These are phyloP conservation scores for Zostera marina DNA, from an alignment of 116 monocot species.

Conservation along the genomic window DNA sequence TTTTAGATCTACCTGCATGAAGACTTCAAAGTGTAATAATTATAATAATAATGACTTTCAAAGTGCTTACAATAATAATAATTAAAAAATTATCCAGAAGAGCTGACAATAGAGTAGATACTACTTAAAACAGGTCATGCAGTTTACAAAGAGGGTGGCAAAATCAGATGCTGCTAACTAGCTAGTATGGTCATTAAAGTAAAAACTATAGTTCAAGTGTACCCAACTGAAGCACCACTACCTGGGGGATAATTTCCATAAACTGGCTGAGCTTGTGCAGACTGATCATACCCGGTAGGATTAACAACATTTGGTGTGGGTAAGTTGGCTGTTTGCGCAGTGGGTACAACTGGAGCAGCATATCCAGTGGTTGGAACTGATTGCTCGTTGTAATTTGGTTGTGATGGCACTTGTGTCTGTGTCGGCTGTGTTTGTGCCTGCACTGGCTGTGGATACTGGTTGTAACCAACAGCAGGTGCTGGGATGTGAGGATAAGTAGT, in stretches of 20 bases:
- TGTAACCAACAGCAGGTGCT: conserved; percentile 22
- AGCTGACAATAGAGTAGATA: too few species aligned
- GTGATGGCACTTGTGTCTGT: neutral
- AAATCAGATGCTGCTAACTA: too few species aligned
- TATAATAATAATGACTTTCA: too few species aligned
- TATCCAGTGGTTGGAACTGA: conserved; percentile 9
- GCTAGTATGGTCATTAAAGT: too few species aligned
- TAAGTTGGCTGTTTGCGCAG: conserved; percentile 16
- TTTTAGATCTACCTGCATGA: too few species aligned
- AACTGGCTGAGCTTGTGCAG: conserved; percentile 10
- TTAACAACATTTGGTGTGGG: conserved; percentile 19
- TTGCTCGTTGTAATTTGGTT: conserved; percentile 38
- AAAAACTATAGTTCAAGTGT: conserved; percentile 1
- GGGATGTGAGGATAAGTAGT: conserved; percentile 15
- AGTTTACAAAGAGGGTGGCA: too few species aligned
- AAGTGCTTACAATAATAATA: too few species aligned
- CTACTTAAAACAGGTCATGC: too few species aligned
- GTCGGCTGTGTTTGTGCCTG: neutral
- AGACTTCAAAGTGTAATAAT: too few species aligned
- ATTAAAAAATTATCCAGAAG: too few species aligned
- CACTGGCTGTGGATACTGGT: conserved; percentile 25
- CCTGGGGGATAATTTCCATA: conserved; percentile 17
- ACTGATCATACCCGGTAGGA: conserved; percentile 37
- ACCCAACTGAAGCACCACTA: conserved; percentile 13
- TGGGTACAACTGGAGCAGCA: conserved; percentile 16